These are phyloP conservation scores for Geotrichum cucujoidarum DNA, from an alignment of 1,139 yeast species.

Conservation along the genomic window DNA sequence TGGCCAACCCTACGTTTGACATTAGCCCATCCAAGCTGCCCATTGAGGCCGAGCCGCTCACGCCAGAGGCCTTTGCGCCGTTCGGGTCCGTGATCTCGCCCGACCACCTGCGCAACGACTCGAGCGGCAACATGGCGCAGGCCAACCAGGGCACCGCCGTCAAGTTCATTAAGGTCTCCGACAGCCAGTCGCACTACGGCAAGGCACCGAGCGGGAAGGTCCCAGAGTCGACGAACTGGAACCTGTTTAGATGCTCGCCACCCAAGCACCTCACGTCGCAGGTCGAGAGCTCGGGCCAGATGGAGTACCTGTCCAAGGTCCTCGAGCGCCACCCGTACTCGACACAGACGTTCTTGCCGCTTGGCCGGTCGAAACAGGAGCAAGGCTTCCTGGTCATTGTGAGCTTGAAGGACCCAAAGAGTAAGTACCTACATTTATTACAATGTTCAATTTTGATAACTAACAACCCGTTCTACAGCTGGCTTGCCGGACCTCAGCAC, in stretches of 20 bases:
- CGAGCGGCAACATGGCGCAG: conserved; percentile 41
- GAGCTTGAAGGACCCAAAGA: conserved; percentile 48
- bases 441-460: conserved; percentile 7
- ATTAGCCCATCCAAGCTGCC: conserved; percentile 13
- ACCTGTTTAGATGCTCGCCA: conserved; percentile 76
- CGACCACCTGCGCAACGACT: conserved; percentile 43
- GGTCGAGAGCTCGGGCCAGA: conserved; percentile 7
- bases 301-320: conserved; percentile 54
- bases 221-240: conserved; percentile 62
- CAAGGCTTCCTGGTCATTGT: conserved; percentile 74
- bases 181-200: conserved; percentile 51
- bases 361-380: conserved; percentile 57
- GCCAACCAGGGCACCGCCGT: conserved; percentile 96
- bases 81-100: conserved; percentile 57
- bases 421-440: background rate
- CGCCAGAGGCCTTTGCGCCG: conserved; percentile 46
- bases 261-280: conserved; percentile 53
- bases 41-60: conserved; percentile 39
- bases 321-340: conserved; percentile 86
- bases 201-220: conserved; percentile 44
- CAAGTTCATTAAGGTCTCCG: conserved; percentile 68
- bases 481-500: conserved; percentile 57
- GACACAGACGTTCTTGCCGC: conserved; percentile 87
- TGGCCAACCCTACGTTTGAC: conserved; percentile 23
- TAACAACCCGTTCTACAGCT: conserved; percentile 31